phyloP scores from a whole-genome alignment of 371 early-diverging fungal genomes.

The Phascolomyces articulosus region DNA sequence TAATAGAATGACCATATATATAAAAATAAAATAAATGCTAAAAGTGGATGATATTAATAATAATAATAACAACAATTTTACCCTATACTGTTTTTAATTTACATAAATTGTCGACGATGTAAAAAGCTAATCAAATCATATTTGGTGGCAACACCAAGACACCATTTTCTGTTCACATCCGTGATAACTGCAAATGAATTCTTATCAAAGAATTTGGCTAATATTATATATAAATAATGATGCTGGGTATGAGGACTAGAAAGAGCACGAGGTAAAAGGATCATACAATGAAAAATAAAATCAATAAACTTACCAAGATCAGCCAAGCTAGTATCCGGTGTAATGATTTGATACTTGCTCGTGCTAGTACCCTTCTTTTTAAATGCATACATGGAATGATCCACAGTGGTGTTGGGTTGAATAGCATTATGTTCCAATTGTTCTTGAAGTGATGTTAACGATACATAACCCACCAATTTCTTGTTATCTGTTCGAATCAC shows the following conservation, averaged over 20 bases:
- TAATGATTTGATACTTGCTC: constrained; percentile 70
- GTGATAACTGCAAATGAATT: constrained; percentile 86
- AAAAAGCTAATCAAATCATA: constrained; percentile 76
- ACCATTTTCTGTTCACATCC: constrained; percentile 80
- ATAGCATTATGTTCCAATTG: constrained; percentile 58
- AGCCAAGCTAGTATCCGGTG: constrained; percentile 79
- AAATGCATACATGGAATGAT: constrained; percentile 69
- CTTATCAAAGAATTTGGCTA: constrained; percentile 73
- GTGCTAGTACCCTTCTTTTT: constrained; percentile 32
- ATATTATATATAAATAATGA: neutral
- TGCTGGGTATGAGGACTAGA: neutral
- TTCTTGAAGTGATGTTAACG: constrained; percentile 65
- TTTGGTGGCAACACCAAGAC: constrained; percentile 83
- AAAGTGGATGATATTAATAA: neutral
- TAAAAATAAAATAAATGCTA: constrained; percentile 3
- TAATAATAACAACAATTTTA: neutral
- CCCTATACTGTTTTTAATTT: constrained; percentile 7
- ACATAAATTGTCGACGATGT: constrained; percentile 52
- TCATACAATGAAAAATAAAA: constrained; percentile 6
- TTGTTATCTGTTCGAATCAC: constrained; percentile 67
- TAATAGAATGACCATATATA: neutral
- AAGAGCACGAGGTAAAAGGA: neutral
- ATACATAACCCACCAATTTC: constrained; percentile 82
- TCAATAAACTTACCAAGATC: constrained; percentile 67
- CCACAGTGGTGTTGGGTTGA: constrained; percentile 50